phyloP scores from a whole-genome alignment of 2,329 filamentous ascomycete genomes.

The Colletotrichum kahawae region DNA sequence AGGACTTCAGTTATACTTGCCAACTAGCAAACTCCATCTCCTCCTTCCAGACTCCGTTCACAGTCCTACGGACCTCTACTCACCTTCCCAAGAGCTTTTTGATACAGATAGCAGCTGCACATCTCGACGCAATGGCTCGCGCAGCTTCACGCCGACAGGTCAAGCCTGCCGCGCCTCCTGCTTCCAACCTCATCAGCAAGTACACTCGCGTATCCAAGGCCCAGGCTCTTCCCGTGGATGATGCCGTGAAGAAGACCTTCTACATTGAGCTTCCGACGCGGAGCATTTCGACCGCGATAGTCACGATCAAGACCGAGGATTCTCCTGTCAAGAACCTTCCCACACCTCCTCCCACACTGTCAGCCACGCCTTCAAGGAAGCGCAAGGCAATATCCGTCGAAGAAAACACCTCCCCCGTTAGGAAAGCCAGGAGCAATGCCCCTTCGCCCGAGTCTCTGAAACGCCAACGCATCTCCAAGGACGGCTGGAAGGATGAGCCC shows the following conservation, averaged over 20 bases:
- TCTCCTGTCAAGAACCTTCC: not conserved
- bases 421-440: not conserved
- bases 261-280: conserved; percentile 11
- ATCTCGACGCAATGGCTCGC: conserved; percentile 21
- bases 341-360: not conserved
- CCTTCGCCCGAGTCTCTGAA: not conserved
- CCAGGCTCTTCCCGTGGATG: not conserved
- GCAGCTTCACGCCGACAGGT: conserved; percentile 18
- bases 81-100: not conserved
- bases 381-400: conserved; percentile 12
- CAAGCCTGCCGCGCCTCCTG: conserved; percentile 12
- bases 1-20: not conserved
- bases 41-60: not conserved
- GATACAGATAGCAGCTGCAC: not conserved
- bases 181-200: conserved; percentile 20
- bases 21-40: not conserved
- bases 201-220: conserved; percentile 22
- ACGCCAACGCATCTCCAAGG: conserved; percentile 14
- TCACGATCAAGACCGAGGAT: conserved; percentile 1
- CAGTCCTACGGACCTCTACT: not conserved
- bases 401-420: not conserved
- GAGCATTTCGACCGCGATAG: conserved; percentile 1
- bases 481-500: conserved; percentile 14
- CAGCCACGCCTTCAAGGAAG: conserved; percentile 13
- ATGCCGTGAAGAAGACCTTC: conserved; percentile 17